phyloP scores from a whole-genome alignment of 2,329 filamentous ascomycete species.

The Aspergillus vadensis region DNA sequence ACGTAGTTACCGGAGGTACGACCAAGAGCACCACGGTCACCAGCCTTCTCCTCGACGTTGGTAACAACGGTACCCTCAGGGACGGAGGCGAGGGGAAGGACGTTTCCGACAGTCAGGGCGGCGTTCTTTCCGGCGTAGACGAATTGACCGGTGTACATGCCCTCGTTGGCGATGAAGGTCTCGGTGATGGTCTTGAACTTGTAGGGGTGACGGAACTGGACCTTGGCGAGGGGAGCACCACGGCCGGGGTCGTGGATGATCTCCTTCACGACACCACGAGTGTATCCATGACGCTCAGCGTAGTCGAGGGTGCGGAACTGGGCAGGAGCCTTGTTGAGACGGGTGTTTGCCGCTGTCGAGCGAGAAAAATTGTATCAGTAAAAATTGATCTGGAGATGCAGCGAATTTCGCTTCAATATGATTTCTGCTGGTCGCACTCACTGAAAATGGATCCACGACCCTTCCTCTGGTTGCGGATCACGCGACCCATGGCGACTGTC shows the following conservation, averaged over 20 bases:
- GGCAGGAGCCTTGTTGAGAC: slow-evolving; percentile 91
- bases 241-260: slow-evolving; percentile 99
- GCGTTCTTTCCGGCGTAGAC: slow-evolving; percentile 99
- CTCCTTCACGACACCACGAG: slow-evolving; percentile 96
- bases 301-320: slow-evolving; percentile 97
- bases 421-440: slow-evolving; percentile 51
- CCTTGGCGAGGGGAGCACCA: slow-evolving; percentile 95
- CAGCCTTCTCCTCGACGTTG: slow-evolving; percentile 99
- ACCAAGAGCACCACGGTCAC: slow-evolving; percentile 93
- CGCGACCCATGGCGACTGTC: slow-evolving; percentile 63
- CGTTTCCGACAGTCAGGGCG: slow-evolving; percentile 92
- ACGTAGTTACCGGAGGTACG: slow-evolving; percentile 99
- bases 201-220: slow-evolving; percentile 97
- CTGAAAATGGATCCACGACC: slow-evolving; percentile 78
- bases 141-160: slow-evolving; percentile 99
- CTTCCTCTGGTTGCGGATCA: slow-evolving; percentile 77
- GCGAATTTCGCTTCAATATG: slow-evolving; percentile 17
- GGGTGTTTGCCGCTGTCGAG: slow-evolving; percentile 71
- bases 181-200: slow-evolving; percentile 95
- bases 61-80: slow-evolving; percentile 99
- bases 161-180: slow-evolving; percentile 99
- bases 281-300: slow-evolving; percentile 95
- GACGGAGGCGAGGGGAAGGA: slow-evolving; percentile 90
- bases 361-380: slow-evolving; percentile 37
- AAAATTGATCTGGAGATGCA: slow-evolving; percentile 17